Percentiles rank a stretch among this genome's conserved stretches.
Conservation (phyloP, 2,329 filamentous ascomycete genomes). For the Herpotrichia juniperi region DNA sequence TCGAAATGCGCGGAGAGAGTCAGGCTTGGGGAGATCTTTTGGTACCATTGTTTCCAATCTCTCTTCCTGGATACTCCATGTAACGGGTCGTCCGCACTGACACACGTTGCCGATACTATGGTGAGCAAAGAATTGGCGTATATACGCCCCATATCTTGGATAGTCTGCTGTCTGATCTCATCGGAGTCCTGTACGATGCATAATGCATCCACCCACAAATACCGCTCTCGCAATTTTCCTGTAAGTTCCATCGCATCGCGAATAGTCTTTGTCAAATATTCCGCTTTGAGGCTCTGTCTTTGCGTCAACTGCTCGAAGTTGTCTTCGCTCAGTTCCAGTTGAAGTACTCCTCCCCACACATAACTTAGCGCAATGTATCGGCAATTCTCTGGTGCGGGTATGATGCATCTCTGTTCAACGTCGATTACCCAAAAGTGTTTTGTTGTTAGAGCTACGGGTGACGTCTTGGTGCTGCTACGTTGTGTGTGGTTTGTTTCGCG, state of each 20-base stretch:
- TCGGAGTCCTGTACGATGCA: constrained; percentile 14
- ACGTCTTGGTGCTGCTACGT: background rate
- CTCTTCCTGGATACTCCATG: constrained; percentile 7
- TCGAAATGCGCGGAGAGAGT: constrained; percentile 13
- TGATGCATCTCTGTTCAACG: background rate
- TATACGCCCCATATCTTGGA: constrained; percentile 13
- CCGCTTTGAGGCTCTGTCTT: background rate
- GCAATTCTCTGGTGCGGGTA: background rate
- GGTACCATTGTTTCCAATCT: constrained; percentile 6
- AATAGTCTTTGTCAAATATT: background rate
- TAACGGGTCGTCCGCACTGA: constrained; percentile 5
- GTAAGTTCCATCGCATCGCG: constrained; percentile 10
- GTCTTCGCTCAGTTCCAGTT: background rate
- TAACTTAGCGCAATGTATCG: constrained; percentile 3
- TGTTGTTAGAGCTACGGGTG: background rate
- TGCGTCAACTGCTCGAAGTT: background rate
- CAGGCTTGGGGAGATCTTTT: constrained; percentile 5
- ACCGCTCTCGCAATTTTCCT: constrained; percentile 8
- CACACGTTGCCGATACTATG: constrained; percentile 8
- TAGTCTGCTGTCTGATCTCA: constrained; percentile 5
- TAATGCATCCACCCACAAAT: constrained; percentile 10
- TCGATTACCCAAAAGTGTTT: constrained; percentile 7
- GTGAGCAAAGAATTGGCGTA: constrained; percentile 10
- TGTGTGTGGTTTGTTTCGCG: constrained; percentile 1
- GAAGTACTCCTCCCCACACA: constrained; percentile 4